Evolutionary conservation across 148 eudicot species (phyloP).

Genomic region (Mesembryanthemum crystallinum): DNA sequence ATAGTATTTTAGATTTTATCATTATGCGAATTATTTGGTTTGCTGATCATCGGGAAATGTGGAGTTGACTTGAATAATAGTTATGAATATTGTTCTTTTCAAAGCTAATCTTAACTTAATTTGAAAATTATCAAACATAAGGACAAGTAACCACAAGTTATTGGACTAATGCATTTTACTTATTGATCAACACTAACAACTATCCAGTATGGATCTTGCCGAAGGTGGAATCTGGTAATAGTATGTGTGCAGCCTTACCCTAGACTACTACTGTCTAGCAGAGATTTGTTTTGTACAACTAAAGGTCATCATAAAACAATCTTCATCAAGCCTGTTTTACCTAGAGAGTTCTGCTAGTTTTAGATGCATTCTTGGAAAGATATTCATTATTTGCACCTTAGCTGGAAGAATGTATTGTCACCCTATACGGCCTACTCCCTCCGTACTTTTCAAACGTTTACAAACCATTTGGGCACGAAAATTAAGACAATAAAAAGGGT

Average conservation of each 20-base stretch:
- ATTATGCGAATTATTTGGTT: background rate
- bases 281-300: background rate
- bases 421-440: too few species aligned
- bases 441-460: too few species aligned
- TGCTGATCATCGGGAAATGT: background rate
- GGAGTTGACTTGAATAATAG: constrained; percentile 3
- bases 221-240: too few species aligned
- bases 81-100: too few species aligned
- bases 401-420: background rate
- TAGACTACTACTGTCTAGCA: background rate
- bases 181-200: too few species aligned
- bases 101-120: too few species aligned
- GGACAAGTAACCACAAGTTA: too few species aligned
- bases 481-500: too few species aligned
- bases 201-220: too few species aligned
- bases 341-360: background rate
- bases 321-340: background rate
- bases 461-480: too few species aligned
- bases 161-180: too few species aligned
- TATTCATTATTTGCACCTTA: background rate
- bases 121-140: too few species aligned
- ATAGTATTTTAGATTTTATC: background rate
- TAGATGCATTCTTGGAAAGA: background rate
- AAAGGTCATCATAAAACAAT: background rate
- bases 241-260: background rate